phyloP scores from a whole-genome alignment of 1,284 basidiomycete species.

The Cutaneotrichosporon cavernicola region DNA sequence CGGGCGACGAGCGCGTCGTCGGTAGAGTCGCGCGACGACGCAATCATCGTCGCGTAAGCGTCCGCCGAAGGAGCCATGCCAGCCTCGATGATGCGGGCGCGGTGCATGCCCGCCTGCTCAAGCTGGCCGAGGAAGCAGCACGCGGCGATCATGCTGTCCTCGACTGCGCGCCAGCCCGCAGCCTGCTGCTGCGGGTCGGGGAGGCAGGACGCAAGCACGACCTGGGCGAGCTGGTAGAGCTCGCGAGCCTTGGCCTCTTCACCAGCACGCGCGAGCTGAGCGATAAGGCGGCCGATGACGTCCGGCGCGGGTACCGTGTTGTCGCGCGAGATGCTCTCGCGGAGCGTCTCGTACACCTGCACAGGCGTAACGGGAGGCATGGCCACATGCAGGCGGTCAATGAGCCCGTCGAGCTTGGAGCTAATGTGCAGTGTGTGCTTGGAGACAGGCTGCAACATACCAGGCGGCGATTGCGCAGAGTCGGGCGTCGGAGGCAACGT shows the following conservation, averaged over 20 bases:
- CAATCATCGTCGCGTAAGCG: conserved; percentile 85
- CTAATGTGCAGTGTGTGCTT: conserved; percentile 24
- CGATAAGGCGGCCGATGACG: conserved; percentile 65
- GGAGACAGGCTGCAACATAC: conserved; percentile 18
- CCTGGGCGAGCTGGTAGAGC: conserved; percentile 71
- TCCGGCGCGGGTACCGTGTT: conserved; percentile 33
- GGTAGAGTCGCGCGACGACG: conserved; percentile 83
- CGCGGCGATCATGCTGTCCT: conserved; percentile 84
- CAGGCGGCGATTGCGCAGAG: conserved; percentile 14
- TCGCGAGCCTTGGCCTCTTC: conserved; percentile 64
- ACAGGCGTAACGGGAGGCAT: conserved; percentile 15
- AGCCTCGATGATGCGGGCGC: conserved; percentile 71
- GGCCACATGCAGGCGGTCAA: conserved; percentile 23
- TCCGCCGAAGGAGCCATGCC: conserved; percentile 80
- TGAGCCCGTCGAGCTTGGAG: conserved; percentile 23
- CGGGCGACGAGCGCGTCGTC: conserved; percentile 86
- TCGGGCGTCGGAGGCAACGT: conserved; percentile 20
- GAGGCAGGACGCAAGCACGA: conserved; percentile 56
- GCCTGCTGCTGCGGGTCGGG: conserved; percentile 46
- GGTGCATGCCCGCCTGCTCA: conserved; percentile 75
- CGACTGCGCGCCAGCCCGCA: conserved; percentile 70
- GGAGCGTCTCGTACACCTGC: conserved; percentile 20
- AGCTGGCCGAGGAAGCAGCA: conserved; percentile 75
- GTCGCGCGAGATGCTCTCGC: conserved; percentile 22
- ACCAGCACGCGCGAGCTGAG: conserved; percentile 64